Conservation (phyloP, 495 filamentous ascomycete genomes). For the Tetracladium setigerum region DNA sequence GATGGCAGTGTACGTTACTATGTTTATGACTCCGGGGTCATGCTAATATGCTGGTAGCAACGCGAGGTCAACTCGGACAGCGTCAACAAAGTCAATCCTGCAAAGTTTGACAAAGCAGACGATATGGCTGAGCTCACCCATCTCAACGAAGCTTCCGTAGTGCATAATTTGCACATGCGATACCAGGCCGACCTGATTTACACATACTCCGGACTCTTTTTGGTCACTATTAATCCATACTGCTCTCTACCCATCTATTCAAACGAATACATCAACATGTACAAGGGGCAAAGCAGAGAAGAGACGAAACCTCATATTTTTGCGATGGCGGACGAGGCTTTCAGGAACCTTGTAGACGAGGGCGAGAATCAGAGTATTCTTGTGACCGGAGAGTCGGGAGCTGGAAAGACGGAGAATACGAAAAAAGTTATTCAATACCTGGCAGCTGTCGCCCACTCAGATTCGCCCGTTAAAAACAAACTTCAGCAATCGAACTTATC, state of each 20-base stretch:
- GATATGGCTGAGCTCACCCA: slow-evolving; percentile 99
- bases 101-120: slow-evolving; percentile 97
- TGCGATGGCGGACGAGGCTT: slow-evolving; percentile 96
- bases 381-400: slow-evolving; percentile 96
- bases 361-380: slow-evolving; percentile 96
- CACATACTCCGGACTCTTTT: slow-evolving; percentile 95
- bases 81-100: slow-evolving; percentile 98
- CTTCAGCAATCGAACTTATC: slow-evolving; percentile 77
- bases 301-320: slow-evolving; percentile 98
- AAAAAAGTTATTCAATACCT: slow-evolving; percentile 99
- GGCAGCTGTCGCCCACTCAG: slow-evolving; percentile 83
- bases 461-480: slow-evolving; percentile 57
- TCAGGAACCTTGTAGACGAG: slow-evolving; percentile 90
- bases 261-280: slow-evolving; percentile 95
- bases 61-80: slow-evolving; percentile 74
- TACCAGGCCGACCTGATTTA: slow-evolving; percentile 97
- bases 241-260: slow-evolving; percentile 91
- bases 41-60: slow-evolving; percentile 48
- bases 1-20: slow-evolving; percentile 70
- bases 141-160: slow-evolving; percentile 94
- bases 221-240: slow-evolving; percentile 97
- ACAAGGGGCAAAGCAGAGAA: slow-evolving; percentile 79
- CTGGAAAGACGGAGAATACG: slow-evolving; percentile 98
- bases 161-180: slow-evolving; percentile 89
- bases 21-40: neutral